phyloP scores from a whole-genome alignment of 495 filamentous ascomycete genomes.

The Aspergillus sparsus region DNA sequence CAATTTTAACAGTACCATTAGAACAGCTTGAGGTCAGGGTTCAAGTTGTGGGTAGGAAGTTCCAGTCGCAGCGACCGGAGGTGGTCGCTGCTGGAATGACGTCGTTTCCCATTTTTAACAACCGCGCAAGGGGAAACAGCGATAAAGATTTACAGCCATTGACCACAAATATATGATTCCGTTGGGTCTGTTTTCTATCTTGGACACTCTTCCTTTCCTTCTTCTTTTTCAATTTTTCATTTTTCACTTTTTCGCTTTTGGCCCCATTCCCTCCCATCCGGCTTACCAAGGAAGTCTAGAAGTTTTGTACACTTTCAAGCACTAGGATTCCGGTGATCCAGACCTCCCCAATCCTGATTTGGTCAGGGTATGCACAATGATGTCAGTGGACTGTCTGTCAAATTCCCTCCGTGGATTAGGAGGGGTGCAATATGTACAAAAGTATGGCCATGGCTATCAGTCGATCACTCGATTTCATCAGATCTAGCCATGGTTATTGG shows the following conservation, averaged over 20 bases:
- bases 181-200: too few species aligned
- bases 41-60: too few species aligned
- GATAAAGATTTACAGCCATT: too few species aligned
- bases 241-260: too few species aligned
- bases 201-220: too few species aligned
- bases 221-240: too few species aligned
- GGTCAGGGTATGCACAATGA: constrained; percentile 16
- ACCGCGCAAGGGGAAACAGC: not conserved
- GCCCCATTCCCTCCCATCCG: too few species aligned
- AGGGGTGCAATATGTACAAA: not conserved
- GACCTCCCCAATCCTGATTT: not conserved
- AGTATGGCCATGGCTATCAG: not conserved
- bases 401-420: not conserved
- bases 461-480: not conserved
- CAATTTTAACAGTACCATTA: not conserved
- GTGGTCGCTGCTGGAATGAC: constrained; percentile 5
- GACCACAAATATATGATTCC: too few species aligned
- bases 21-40: not conserved
- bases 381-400: constrained; percentile 11
- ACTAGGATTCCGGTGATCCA: too few species aligned
- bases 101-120: constrained; percentile 10
- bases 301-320: too few species aligned
- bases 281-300: too few species aligned
- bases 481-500: not conserved
- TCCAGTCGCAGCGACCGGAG: not conserved